These are phyloP conservation scores for Harringtonia aguacate DNA, from an alignment of 2,329 filamentous ascomycete species.

Conservation along the genomic window DNA sequence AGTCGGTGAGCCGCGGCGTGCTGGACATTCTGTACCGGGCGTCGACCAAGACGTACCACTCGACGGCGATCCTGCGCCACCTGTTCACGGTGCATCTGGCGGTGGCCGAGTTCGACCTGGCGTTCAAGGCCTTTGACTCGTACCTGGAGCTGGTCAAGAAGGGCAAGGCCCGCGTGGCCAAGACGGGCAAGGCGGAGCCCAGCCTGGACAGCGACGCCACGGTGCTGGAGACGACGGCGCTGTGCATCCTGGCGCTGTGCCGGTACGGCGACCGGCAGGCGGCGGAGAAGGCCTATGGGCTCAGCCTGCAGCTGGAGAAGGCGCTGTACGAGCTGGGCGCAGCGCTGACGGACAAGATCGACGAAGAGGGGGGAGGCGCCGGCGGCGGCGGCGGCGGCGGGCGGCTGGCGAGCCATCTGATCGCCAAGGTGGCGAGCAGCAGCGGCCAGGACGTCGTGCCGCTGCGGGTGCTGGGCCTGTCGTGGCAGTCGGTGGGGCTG, in stretches of 20 bases:
- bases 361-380: conserved; percentile 3
- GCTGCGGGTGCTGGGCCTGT: conserved; percentile 51
- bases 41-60: conserved; percentile 90
- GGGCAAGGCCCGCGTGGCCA: conserved; percentile 73
- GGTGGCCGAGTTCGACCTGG: conserved; percentile 83
- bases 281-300: conserved; percentile 65
- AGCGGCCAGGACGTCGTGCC: too few species aligned
- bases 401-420: conserved; percentile 9
- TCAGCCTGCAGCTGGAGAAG: conserved; percentile 61
- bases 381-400: not conserved
- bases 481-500: conserved; percentile 78
- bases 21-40: conserved; percentile 85
- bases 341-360: conserved; percentile 20
- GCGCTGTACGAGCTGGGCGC: conserved; percentile 53
- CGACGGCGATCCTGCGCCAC: conserved; percentile 74
- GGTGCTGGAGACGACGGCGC: conserved; percentile 66
- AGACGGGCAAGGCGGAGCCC: conserved; percentile 59
- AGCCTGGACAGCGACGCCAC: conserved; percentile 70
- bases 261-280: conserved; percentile 66
- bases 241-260: conserved; percentile 72
- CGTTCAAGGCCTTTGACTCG: conserved; percentile 82
- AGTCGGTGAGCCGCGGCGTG: conserved; percentile 61
- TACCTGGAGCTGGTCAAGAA: conserved; percentile 83
- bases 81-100: conserved; percentile 82
- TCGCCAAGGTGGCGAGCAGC: conserved; percentile 9